These are phyloP conservation scores for Ganoderma resinaceum DNA, from an alignment of 1,284 basidiomycete species.

Conservation along the genomic window DNA sequence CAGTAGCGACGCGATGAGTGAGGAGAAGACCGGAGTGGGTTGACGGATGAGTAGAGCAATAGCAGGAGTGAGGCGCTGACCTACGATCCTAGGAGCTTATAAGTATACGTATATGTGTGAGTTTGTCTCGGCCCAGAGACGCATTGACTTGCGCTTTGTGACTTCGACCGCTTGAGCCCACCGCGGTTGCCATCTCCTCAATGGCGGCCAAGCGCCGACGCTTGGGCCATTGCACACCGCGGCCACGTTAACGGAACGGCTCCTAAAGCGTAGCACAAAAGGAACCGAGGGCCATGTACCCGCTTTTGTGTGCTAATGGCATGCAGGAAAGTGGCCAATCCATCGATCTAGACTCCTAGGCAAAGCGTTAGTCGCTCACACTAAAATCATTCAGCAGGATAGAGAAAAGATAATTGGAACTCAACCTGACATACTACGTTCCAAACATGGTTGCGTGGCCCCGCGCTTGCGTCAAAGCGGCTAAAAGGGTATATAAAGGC, in stretches of 20 bases:
- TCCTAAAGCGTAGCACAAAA: neutral
- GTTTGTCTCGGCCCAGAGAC: no score
- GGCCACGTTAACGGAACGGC: neutral
- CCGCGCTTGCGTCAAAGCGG: neutral
- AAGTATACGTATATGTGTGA: neutral
- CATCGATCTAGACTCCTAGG: neutral
- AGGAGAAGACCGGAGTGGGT: neutral
- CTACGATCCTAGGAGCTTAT: neutral
- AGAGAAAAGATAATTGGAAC: neutral
- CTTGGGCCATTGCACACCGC: neutral
- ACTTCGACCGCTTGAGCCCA: neutral
- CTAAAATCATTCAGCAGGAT: neutral
- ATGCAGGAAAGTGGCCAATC: neutral
- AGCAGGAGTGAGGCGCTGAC: neutral
- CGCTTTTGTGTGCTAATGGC: neutral
- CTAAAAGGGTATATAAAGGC: neutral
- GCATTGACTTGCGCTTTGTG: constrained; percentile 1
- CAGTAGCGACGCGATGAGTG: neutral
- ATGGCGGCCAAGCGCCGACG: neutral
- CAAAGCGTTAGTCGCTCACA: neutral
- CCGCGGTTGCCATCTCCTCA: constrained; percentile 1
- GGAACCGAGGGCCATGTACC: neutral
- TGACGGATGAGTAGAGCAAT: neutral
- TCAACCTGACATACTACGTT: neutral
- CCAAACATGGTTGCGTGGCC: neutral